Evolutionary conservation across 805 yeast genomes (phyloP).

Genomic region (Lipomyces lipofer): DNA sequence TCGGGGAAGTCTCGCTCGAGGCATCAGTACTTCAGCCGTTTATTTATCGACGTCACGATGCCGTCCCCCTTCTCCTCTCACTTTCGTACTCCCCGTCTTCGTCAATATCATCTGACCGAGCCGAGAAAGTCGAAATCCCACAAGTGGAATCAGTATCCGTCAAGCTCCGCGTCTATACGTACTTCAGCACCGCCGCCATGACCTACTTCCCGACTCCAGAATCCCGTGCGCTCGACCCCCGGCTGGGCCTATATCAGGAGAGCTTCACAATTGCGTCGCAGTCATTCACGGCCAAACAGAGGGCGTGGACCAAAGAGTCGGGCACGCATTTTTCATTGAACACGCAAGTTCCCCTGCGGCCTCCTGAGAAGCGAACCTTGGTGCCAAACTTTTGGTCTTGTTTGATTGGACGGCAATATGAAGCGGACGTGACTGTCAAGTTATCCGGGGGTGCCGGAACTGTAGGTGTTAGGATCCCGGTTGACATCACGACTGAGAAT

Average conservation of each 20-base stretch:
- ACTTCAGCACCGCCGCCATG: conserved; percentile 10
- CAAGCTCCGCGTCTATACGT: conserved; percentile 16
- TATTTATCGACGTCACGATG: neutral
- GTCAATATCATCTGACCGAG: neutral
- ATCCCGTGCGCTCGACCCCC: conserved; percentile 15
- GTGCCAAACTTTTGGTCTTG: conserved; percentile 28
- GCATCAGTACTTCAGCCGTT: conserved; percentile 18
- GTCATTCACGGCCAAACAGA: neutral
- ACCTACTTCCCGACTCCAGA: conserved; percentile 20
- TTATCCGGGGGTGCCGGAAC: conserved; percentile 8
- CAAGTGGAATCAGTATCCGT: conserved; percentile 17
- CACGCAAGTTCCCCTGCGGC: conserved; percentile 7
- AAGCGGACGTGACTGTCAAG: conserved; percentile 17
- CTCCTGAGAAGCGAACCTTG: conserved; percentile 9
- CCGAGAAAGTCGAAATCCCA: conserved; percentile 4
- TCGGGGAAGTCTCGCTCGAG: conserved; percentile 18
- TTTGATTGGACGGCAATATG: conserved; percentile 24
- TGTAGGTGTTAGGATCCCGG: conserved; percentile 11
- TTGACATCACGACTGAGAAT: conserved; percentile 18
- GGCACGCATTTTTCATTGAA: conserved; percentile 5
- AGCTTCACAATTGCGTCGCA: conserved; percentile 8
- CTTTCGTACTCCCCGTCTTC: conserved; percentile 13
- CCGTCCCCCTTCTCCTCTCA: conserved; percentile 15
- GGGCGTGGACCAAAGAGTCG: conserved; percentile 15
- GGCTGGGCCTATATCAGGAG: conserved; percentile 17